Evolutionary conservation across 345 rosid genomes (phyloP), one percentile per base, ranked within the genome.

Genomic region (Durio zibethinus): DNA sequence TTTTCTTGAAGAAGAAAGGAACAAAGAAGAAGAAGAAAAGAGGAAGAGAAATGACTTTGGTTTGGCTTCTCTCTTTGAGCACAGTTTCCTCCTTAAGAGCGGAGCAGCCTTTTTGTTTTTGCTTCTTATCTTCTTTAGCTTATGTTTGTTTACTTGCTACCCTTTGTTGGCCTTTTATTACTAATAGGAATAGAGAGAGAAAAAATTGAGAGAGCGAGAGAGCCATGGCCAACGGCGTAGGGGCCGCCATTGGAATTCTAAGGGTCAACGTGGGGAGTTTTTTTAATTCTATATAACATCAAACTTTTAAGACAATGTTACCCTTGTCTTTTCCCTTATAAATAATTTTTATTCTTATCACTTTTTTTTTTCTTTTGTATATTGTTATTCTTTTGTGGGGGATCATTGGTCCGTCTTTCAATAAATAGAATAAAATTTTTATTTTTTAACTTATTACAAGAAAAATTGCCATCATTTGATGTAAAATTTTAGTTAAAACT

Each of bases 181-280:
- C 82, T 75, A 61, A n/a, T 38, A 29, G 69, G 76, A 75, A 77
- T 66, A 61, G 73, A 33, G 43, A 54, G 38, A 45, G n/a, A 52
- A 54, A 47, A 27, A 7, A 29, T 2, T 59, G 43, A 62, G 71
- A 77, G 74, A 73, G 76, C 35, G 77, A n/a, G 42, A 63, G 60
- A 84, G 87, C 94, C 74, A 85, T 85, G 85, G 80, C 92, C 99
- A 89, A 80, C 93, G 98, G 88, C 99, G 98, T 86, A 88, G 97
- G 99, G 98, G 92, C 98, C 96, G 97, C 94, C 90, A 90, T 87
- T 90, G 96, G 93, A 87, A 83, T 84, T 88, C 81, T 59, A 85
- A 89, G 92, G 94, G 98, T 95, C 99, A 95, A 95, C 98, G 89
- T 77, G 83, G 77, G 69, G 72, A 75, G 64, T 74, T 61, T 72